A percentile compares a stretch with the other conserved stretches of the same genome.
Evolutionary conservation across 345 rosid species (phyloP).

Genomic region (Lumnitzera racemosa): DNA sequence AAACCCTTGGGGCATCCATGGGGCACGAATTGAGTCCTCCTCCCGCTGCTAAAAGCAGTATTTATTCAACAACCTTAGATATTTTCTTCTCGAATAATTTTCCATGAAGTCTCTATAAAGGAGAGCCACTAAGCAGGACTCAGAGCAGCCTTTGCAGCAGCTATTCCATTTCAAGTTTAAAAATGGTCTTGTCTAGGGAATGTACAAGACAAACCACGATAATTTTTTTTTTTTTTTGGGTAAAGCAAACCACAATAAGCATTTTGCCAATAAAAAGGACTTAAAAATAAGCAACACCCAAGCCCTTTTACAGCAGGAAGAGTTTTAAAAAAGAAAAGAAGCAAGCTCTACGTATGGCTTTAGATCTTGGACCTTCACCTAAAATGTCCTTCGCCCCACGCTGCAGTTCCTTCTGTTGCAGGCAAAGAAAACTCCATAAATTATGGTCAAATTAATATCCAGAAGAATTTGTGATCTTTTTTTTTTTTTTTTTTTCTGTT

Average conservation of each 20-base stretch:
- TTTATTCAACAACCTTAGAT: slow-evolving; percentile 84
- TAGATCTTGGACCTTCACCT: slow-evolving; percentile 58
- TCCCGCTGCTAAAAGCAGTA: slow-evolving; percentile 93
- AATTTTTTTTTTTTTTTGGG: not conserved
- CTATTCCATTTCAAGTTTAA: slow-evolving; percentile 97
- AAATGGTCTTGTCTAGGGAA: slow-evolving; percentile 85
- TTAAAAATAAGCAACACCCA: too few relatives aligned
- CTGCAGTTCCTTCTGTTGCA: slow-evolving; percentile 64
- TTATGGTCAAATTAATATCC: slow-evolving; percentile 6
- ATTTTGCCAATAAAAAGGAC: too few relatives aligned
- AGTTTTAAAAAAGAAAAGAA: not conserved
- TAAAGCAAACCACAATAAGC: slow-evolving; percentile 8
- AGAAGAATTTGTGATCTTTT: too few relatives aligned
- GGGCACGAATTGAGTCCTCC: slow-evolving; percentile 89
- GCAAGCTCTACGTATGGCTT: slow-evolving; percentile 73
- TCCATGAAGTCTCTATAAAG: slow-evolving; percentile 44
- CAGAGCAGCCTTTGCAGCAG: slow-evolving; percentile 84
- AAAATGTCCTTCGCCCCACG: slow-evolving; percentile 55
- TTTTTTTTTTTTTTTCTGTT: not conserved
- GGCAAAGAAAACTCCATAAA: slow-evolving; percentile 33
- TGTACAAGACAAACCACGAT: slow-evolving; percentile 19
- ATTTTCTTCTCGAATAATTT: slow-evolving; percentile 41
- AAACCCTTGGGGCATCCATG: slow-evolving; percentile 99
- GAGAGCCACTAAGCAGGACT: slow-evolving; percentile 63
- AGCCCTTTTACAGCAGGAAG: slow-evolving; percentile 3